Conservation (phyloP, 176 grass and related monocot species). For the Aegilops speltoides region DNA sequence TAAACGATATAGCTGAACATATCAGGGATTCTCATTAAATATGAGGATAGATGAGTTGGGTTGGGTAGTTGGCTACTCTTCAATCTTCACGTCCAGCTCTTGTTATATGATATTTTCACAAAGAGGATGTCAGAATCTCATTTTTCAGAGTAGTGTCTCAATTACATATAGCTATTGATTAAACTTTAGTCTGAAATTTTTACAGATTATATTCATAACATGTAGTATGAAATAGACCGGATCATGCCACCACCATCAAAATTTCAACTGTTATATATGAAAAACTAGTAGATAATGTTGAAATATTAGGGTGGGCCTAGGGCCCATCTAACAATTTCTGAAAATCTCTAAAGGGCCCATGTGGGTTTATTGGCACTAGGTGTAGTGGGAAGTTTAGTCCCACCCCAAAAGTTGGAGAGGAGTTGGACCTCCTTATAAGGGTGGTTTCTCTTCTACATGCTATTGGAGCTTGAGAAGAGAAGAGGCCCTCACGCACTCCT, state of each 20-base stretch:
- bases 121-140: background rate
- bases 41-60: background rate
- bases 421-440: too few species aligned
- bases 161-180: background rate
- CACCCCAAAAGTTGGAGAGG: too few species aligned
- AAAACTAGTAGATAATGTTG: background rate
- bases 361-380: too few species aligned
- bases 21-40: background rate
- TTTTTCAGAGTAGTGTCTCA: background rate
- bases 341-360: too few species aligned
- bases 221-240: background rate
- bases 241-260: slow-evolving; percentile 2
- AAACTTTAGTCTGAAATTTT: background rate
- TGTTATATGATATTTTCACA: background rate
- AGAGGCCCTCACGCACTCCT: too few species aligned
- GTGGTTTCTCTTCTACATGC: too few species aligned
- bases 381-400: too few species aligned
- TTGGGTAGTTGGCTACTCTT: background rate
- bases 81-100: background rate
- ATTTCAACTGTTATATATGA: background rate
- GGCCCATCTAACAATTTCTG: too few species aligned
- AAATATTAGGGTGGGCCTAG: too few species aligned
- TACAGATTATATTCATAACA: background rate
- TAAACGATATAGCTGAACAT: background rate
- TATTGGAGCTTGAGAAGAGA: too few species aligned